Evolutionary conservation across 495 filamentous ascomycete genomes (phyloP).

Genomic region (Pyronema domesticum): DNA sequence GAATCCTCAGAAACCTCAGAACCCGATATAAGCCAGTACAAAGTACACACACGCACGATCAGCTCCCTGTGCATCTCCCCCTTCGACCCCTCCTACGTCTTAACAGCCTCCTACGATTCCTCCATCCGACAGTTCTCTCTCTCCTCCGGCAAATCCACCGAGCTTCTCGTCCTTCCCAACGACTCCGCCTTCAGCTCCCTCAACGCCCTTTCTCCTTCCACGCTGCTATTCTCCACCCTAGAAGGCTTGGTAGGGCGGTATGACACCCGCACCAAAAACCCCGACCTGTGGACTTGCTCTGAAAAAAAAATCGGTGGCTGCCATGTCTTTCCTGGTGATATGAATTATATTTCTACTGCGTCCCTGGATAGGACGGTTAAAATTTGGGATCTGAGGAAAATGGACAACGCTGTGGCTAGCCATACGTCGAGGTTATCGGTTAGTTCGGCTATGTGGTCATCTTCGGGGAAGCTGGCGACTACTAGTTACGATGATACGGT

Average conservation of each 20-base stretch:
- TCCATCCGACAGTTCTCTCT: slow-evolving; percentile 79
- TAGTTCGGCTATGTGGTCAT: slow-evolving; percentile 78
- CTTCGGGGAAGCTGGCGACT: slow-evolving; percentile 72
- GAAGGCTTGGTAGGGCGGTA: slow-evolving; percentile 60
- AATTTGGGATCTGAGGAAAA: slow-evolving; percentile 81
- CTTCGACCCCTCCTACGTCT: slow-evolving; percentile 47
- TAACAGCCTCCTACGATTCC: slow-evolving; percentile 84
- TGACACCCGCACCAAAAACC: slow-evolving; percentile 31
- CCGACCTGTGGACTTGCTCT: slow-evolving; percentile 23
- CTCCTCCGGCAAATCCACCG: slow-evolving; percentile 53
- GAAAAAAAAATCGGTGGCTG: slow-evolving; percentile 97
- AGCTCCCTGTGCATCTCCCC: slow-evolving; percentile 61
- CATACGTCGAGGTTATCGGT: slow-evolving; percentile 71
- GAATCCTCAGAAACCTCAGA: slow-evolving; percentile 30
- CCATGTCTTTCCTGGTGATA: slow-evolving; percentile 53
- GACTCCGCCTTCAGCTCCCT: slow-evolving; percentile 61
- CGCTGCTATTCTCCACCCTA: slow-evolving; percentile 73
- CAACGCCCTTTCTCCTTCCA: slow-evolving; percentile 54
- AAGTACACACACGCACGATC: slow-evolving; percentile 80
- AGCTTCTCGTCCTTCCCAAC: slow-evolving; percentile 59
- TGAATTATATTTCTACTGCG: slow-evolving; percentile 76
- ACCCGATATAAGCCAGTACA: slow-evolving; percentile 68
- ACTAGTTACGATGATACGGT: slow-evolving; percentile 87
- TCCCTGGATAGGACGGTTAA: slow-evolving; percentile 78
- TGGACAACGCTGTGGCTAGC: slow-evolving; percentile 56